Percentiles rank a stretch among this genome's conserved stretches.
Conservation (phyloP, 2,329 filamentous ascomycete species). For the Microdochium nivale region DNA sequence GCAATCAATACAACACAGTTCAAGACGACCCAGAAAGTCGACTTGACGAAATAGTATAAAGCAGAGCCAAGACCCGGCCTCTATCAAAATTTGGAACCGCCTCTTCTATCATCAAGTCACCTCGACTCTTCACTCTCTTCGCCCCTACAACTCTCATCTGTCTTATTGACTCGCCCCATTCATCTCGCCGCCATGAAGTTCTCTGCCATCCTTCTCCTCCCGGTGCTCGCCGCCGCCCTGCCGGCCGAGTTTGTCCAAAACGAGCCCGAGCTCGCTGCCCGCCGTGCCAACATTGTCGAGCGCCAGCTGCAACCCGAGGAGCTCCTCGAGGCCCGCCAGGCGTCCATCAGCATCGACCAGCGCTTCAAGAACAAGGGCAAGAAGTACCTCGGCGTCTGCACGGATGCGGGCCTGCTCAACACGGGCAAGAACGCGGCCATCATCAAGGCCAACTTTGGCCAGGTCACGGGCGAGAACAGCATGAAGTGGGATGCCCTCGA, state of each 20-base stretch:
- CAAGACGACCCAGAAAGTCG: background rate
- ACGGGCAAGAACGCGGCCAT: constrained; percentile 42
- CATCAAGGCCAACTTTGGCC: constrained; percentile 53
- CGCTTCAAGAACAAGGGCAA: constrained; percentile 56
- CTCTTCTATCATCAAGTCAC: background rate
- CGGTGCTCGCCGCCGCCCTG: background rate
- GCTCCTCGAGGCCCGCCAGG: constrained; percentile 17
- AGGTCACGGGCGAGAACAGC: constrained; percentile 59
- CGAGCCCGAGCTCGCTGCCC: background rate
- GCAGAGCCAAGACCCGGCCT: background rate
- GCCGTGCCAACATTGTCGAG: background rate
- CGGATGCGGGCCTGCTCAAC: constrained; percentile 44
- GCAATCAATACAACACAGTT: background rate
- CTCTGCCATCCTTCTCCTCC: background rate
- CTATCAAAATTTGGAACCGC: background rate
- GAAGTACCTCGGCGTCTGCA: constrained; percentile 52
- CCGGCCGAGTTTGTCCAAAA: background rate
- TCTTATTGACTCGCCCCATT: background rate
- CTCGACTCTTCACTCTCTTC: background rate
- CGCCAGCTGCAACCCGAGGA: background rate
- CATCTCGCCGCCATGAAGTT: background rate
- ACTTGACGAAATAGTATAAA: background rate
- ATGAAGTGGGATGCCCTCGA: constrained; percentile 57
- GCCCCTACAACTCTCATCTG: background rate
- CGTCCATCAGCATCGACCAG: constrained; percentile 39